phyloP scores from a whole-genome alignment of 1,139 yeast species.

The Magnusiomyces clavatus region DNA sequence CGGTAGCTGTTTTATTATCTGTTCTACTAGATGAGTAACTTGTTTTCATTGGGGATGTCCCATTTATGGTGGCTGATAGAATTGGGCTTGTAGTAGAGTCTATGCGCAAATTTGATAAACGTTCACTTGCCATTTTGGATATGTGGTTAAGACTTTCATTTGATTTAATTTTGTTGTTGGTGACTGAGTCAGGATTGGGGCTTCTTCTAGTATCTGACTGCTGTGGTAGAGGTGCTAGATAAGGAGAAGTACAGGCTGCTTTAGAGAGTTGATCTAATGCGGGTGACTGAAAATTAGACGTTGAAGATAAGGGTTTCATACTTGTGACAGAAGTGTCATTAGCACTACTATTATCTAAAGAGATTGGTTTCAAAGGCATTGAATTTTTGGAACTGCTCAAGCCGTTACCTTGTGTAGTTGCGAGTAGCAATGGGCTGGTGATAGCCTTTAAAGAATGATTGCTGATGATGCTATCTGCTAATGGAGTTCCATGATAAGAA shows the following conservation, averaged over 20 bases:
- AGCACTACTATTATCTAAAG: not conserved
- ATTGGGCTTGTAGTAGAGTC: too few species aligned
- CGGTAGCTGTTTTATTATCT: too few species aligned
- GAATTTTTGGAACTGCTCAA: not conserved
- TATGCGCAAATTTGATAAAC: too few species aligned
- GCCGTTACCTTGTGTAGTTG: slow-evolving; percentile 4
- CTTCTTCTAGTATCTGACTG: slow-evolving; percentile 18
- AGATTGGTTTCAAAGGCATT: too few species aligned
- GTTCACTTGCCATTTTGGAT: too few species aligned
- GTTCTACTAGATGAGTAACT: too few species aligned
- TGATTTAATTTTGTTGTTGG: too few species aligned
- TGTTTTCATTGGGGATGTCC: too few species aligned
- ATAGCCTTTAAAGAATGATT: slow-evolving; percentile 9
- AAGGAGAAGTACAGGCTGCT: slow-evolving; percentile 24
- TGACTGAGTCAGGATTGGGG: slow-evolving; percentile 10
- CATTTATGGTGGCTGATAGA: too few species aligned
- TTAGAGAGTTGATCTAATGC: slow-evolving; percentile 22
- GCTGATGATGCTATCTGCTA: slow-evolving; percentile 4
- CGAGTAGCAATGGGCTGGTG: slow-evolving; percentile 16
- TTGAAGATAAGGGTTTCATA: not conserved
- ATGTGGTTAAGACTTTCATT: too few species aligned
- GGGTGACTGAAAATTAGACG: slow-evolving; percentile 7
- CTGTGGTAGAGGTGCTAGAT: slow-evolving; percentile 21
- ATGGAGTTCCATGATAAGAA: slow-evolving; percentile 5
- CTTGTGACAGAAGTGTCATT: not conserved